Conservation (phyloP, 805 yeast genomes). For the Suhomyces kilbournensis region DNA sequence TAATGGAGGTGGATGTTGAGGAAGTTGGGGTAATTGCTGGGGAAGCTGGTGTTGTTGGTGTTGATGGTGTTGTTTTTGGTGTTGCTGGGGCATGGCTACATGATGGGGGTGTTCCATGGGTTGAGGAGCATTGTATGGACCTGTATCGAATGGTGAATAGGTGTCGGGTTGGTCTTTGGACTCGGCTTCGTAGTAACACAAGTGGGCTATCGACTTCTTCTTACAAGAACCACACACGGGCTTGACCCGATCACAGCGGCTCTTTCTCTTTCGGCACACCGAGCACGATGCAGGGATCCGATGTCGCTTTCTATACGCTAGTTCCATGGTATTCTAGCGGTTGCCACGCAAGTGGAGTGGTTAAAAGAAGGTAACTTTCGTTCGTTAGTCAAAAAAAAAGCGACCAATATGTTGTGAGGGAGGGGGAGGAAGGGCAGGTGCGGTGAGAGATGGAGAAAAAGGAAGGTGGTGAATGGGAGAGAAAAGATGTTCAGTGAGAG, state of each 20-base stretch:
- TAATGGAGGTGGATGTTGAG: background rate
- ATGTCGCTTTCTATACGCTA: constrained; percentile 31
- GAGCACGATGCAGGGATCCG: constrained; percentile 44
- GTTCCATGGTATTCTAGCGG: constrained; percentile 18
- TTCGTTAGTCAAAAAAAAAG: background rate
- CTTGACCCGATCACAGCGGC: constrained; percentile 40
- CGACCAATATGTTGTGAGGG: background rate
- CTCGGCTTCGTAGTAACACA: constrained; percentile 36
- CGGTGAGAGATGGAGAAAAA: background rate
- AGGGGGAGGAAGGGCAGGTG: background rate
- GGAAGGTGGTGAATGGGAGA: background rate
- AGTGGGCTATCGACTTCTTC: constrained; percentile 42
- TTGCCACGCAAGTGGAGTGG: background rate
- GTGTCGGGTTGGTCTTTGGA: constrained; percentile 5
- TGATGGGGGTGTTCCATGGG: constrained; percentile 1
- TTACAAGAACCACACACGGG: constrained; percentile 44
- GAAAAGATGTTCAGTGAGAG: background rate
- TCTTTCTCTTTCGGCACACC: constrained; percentile 43
- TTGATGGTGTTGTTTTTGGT: background rate
- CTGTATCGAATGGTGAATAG: background rate
- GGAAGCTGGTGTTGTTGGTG: constrained; percentile 1
- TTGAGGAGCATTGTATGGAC: constrained; percentile 4
- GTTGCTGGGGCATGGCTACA: constrained; percentile 5
- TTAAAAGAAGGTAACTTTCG: background rate
- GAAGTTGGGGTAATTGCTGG: background rate